A percentile compares a stretch with the other conserved stretches of the same genome.
Conservation (phyloP, 2,329 filamentous ascomycete species). For the Aspergillus ustus region DNA sequence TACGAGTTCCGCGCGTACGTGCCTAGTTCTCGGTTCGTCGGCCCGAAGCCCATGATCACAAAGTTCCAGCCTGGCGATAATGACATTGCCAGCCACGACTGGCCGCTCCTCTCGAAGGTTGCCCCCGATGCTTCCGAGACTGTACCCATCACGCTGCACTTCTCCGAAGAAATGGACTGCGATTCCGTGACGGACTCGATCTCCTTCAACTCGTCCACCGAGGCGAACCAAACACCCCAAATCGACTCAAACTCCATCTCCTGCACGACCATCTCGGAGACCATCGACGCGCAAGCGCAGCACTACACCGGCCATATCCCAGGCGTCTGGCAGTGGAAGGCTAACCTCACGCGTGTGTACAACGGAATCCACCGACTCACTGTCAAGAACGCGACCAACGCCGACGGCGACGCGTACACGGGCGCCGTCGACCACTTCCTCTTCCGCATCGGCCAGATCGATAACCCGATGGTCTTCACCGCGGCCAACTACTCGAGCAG, state of each 20-base stretch:
- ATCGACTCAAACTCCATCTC: conserved; percentile 52
- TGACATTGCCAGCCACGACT: conserved; percentile 63
- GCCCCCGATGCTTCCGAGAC: conserved; percentile 46
- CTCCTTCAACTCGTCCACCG: conserved; percentile 58
- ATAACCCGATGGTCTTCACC: conserved; percentile 66
- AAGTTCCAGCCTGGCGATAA: conserved; percentile 45
- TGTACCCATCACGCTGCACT: conserved; percentile 59
- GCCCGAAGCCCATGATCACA: conserved; percentile 63
- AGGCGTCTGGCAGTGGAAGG: conserved; percentile 59
- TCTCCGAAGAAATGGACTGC: conserved; percentile 66
- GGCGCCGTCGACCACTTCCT: conserved; percentile 64
- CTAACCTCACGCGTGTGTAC: conserved; percentile 59
- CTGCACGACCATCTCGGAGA: conserved; percentile 49
- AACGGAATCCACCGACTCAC: conserved; percentile 66
- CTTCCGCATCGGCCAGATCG: conserved; percentile 60
- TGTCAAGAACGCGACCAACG: conserved; percentile 57
- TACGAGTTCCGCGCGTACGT: conserved; percentile 67
- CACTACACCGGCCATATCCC: conserved; percentile 57
- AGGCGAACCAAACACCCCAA: conserved; percentile 48
- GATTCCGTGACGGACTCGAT: conserved; percentile 56
- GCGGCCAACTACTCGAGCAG: conserved; percentile 62
- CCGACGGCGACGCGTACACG: conserved; percentile 50
- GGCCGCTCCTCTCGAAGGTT: conserved; percentile 57
- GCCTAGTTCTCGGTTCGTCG: conserved; percentile 53
- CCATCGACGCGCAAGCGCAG: conserved; percentile 5